These are phyloP conservation scores for Filobasidium wieringae DNA, from an alignment of 768 basidiomycete genomes.

Conservation along the genomic window DNA sequence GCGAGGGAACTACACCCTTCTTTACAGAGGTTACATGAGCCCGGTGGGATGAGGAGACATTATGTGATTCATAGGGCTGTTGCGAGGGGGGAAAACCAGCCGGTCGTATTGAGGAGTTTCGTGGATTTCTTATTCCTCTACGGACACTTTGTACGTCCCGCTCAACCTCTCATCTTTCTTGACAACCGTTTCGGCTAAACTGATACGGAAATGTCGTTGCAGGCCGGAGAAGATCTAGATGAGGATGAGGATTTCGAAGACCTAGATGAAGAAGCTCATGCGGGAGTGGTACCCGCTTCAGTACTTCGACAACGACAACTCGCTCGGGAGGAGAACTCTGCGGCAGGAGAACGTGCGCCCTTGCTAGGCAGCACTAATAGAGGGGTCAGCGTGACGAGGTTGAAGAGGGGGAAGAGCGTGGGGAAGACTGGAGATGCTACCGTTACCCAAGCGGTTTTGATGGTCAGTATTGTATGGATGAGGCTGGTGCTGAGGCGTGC, in stretches of 20 bases:
- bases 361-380: conserved; percentile 21
- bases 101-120: conserved; percentile 60
- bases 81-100: conserved; percentile 54
- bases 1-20: conserved; percentile 48
- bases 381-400: conserved; percentile 29
- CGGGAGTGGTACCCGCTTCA: neutral
- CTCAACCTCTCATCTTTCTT: conserved; percentile 2
- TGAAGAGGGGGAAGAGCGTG: conserved; percentile 47
- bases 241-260: conserved; percentile 64
- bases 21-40: conserved; percentile 87
- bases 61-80: conserved; percentile 64
- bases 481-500: neutral
- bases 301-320: neutral
- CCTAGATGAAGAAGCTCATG: conserved; percentile 45
- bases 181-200: neutral
- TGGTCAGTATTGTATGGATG: conserved; percentile 48
- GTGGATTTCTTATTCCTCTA: conserved; percentile 90
- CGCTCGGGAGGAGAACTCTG: conserved; percentile 3
- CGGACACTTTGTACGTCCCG: conserved; percentile 67
- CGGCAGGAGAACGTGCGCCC: conserved; percentile 25
- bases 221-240: conserved; percentile 81
- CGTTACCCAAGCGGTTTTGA: conserved; percentile 78
- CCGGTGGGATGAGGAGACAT: conserved; percentile 85
- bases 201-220: too few species aligned
- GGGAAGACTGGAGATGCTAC: conserved; percentile 72